Evolutionary conservation across 192 early-diverging fungal genomes (phyloP).

Genomic region (Globomyces pollinis-pini): DNA sequence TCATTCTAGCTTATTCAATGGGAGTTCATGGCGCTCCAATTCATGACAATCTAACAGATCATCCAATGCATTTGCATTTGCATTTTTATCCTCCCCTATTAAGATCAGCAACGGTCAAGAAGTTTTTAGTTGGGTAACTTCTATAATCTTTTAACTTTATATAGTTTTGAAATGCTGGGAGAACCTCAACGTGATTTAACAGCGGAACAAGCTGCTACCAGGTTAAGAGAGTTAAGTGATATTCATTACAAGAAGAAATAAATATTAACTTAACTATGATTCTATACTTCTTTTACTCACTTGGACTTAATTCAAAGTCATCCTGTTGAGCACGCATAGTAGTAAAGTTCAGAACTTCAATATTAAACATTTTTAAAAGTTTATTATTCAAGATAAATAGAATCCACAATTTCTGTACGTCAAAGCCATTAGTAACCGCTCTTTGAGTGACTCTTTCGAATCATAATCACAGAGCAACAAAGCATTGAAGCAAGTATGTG

Average conservation of each 20-base stretch:
- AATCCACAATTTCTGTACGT: constrained; percentile 52
- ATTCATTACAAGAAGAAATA: constrained; percentile 47
- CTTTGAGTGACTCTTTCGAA: constrained; percentile 66
- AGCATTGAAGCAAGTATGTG: constrained; percentile 91
- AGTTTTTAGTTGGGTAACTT: constrained; percentile 93
- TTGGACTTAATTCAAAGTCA: too few species aligned
- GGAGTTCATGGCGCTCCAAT: constrained; percentile 86
- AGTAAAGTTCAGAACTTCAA: too few species aligned
- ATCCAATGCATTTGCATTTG: constrained; percentile 70
- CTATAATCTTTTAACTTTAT: constrained; percentile 32
- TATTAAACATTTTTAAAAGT: too few species aligned
- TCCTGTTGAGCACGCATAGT: too few species aligned
- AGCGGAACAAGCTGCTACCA: constrained; percentile 79
- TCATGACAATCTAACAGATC: constrained; percentile 34
- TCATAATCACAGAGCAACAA: constrained; percentile 79
- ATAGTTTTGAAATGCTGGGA: constrained; percentile 92
- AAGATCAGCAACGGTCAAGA: constrained; percentile 80
- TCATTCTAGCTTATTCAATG: constrained; percentile 98
- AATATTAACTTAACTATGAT: too few species aligned
- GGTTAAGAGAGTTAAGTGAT: constrained; percentile 49
- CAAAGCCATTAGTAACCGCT: constrained; percentile 71
- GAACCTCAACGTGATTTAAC: constrained; percentile 93
- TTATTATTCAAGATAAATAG: constrained; percentile 21
- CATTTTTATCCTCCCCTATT: constrained; percentile 96
- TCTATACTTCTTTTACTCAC: too few species aligned